Conservation (phyloP, 2,329 filamentous ascomycete genomes). For the Ceratocystis colombiana region DNA sequence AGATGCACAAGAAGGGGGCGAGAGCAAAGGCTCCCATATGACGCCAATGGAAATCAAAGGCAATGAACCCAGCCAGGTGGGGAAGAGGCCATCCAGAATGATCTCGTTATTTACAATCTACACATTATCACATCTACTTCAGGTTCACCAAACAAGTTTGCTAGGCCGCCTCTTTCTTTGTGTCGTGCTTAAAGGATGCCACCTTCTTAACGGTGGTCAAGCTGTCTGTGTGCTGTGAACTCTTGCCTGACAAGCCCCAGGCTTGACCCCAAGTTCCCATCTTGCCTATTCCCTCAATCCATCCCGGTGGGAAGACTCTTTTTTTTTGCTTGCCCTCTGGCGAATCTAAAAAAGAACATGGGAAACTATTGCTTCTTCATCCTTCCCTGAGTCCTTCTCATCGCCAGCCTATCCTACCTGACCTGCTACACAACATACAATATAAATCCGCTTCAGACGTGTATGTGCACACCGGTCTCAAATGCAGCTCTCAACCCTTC, state of each 20-base stretch:
- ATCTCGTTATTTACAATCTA: too few relatives aligned
- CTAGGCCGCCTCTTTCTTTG: background rate
- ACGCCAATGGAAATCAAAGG: too few relatives aligned
- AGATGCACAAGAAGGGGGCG: too few relatives aligned
- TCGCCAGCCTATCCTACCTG: background rate
- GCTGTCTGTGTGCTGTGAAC: background rate
- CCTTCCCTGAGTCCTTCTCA: constrained; percentile 3
- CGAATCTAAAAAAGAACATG: constrained; percentile 7
- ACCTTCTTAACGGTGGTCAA: background rate
- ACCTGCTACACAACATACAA: constrained; percentile 6
- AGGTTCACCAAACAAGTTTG: too few relatives aligned
- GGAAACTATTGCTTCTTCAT: constrained; percentile 10
- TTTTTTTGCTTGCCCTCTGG: background rate
- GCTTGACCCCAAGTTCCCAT: background rate
- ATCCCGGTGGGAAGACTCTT: constrained; percentile 22
- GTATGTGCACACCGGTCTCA: background rate
- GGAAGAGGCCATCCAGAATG: too few relatives aligned
- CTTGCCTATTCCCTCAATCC: constrained; percentile 21
- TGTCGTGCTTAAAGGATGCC: background rate
- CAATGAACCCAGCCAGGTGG: too few relatives aligned
- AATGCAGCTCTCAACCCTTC: constrained; percentile 11
- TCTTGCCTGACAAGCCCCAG: constrained; percentile 6
- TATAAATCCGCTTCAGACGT: background rate
- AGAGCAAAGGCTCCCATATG: too few relatives aligned
- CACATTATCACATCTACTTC: too few relatives aligned